Evolutionary conservation across 331 rosid species (phyloP).

Genomic region (Stylosanthes scabra): DNA sequence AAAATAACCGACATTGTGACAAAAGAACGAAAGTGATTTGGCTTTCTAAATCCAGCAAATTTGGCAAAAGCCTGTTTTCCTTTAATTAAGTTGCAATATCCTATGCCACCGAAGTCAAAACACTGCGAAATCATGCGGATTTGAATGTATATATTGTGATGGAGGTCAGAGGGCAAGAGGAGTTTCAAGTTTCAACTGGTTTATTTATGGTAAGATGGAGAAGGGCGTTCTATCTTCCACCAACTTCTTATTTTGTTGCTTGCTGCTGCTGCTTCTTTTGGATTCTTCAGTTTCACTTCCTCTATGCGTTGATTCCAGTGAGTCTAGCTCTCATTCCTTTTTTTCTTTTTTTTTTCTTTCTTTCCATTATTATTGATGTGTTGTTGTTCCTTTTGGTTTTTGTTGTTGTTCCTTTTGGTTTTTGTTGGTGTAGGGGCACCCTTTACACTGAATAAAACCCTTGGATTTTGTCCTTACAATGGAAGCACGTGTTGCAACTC

Average conservation of each 20-base stretch:
- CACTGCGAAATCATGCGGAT: neutral
- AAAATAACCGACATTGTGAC: neutral
- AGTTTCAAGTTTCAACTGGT: slow-evolving; percentile 23
- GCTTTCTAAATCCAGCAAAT: slow-evolving; percentile 22
- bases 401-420: slow-evolving; percentile 8
- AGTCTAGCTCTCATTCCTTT: slow-evolving; percentile 32
- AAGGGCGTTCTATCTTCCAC: slow-evolving; percentile 44
- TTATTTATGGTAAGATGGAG: slow-evolving; percentile 65
- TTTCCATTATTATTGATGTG: neutral
- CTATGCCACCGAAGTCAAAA: slow-evolving; percentile 33
- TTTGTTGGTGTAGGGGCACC: slow-evolving; percentile 66
- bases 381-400: neutral
- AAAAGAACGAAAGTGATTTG: slow-evolving; percentile 29
- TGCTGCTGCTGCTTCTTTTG: slow-evolving; percentile 62
- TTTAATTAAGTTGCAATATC: neutral
- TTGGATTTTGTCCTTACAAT: slow-evolving; percentile 79
- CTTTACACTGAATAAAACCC: slow-evolving; percentile 52
- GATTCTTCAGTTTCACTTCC: slow-evolving; percentile 67
- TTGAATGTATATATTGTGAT: slow-evolving; percentile 33
- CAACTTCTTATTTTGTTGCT: slow-evolving; percentile 52
- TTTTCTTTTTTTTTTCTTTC: neutral
- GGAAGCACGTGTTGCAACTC: slow-evolving; percentile 83
- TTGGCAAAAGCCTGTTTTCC: slow-evolving; percentile 30
- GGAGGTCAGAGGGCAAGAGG: neutral
- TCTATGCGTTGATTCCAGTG: slow-evolving; percentile 80